These are phyloP conservation scores for Amylocarpus encephaloides DNA, from an alignment of 2,329 filamentous ascomycete genomes.

Conservation along the genomic window DNA sequence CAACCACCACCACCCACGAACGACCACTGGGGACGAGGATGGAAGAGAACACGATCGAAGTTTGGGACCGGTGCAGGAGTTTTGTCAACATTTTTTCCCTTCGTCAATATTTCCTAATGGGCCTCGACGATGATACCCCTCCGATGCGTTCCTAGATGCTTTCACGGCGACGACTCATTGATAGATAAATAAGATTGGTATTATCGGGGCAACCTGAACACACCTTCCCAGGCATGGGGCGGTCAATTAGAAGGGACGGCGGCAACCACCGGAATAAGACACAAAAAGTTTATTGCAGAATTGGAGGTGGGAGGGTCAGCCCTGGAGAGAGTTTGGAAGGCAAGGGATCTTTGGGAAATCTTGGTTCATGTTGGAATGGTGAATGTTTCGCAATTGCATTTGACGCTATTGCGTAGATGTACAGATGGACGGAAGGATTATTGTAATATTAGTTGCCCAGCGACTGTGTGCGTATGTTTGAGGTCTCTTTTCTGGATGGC, in stretches of 20 bases:
- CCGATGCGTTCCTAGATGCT: slow-evolving; percentile 9
- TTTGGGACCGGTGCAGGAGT: slow-evolving; percentile 9
- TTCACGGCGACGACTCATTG: slow-evolving; percentile 11
- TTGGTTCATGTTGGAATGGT: neutral
- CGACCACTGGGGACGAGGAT: neutral
- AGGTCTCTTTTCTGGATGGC: slow-evolving; percentile 5
- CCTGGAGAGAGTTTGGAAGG: slow-evolving; percentile 5
- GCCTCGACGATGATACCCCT: slow-evolving; percentile 8
- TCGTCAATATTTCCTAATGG: slow-evolving; percentile 12
- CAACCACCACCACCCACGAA: neutral
- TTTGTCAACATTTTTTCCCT: slow-evolving; percentile 14
- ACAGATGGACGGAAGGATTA: neutral
- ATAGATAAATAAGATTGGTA: slow-evolving; percentile 14
- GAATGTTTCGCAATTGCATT: neutral
- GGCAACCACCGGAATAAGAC: too few relatives aligned
- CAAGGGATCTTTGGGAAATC: slow-evolving; percentile 6
- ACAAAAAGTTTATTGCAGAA: neutral
- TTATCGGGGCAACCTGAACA: slow-evolving; percentile 9
- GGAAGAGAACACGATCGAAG: neutral
- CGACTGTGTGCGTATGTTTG: neutral
- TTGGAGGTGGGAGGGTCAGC: neutral
- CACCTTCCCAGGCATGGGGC: slow-evolving; percentile 8
- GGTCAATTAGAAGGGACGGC: neutral
- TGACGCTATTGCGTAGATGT: neutral
- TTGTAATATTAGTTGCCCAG: slow-evolving; percentile 7